Evolutionary conservation across 2,329 filamentous ascomycete genomes (phyloP).

Genomic region (Fusarium tuaranense): DNA sequence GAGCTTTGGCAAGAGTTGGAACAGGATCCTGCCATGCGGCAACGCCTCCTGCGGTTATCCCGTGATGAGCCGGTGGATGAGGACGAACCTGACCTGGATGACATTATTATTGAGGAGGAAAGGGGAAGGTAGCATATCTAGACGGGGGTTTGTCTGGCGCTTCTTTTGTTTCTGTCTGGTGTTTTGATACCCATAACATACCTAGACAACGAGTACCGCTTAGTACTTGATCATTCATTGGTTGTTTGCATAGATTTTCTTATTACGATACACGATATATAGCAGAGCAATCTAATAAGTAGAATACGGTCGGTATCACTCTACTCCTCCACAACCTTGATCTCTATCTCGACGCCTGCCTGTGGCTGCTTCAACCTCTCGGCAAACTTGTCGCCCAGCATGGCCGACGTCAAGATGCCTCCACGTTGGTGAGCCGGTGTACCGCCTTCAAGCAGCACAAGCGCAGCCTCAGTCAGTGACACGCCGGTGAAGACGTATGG

Average conservation of each 20-base stretch:
- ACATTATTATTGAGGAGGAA: conserved; percentile 32
- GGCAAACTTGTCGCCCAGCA: conserved; percentile 26
- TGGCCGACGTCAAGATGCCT: conserved; percentile 36
- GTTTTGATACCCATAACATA: conserved; percentile 40
- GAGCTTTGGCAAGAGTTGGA: conserved; percentile 71
- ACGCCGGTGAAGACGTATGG: conserved; percentile 37
- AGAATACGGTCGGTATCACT: background rate
- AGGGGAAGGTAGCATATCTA: conserved; percentile 17
- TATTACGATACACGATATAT: conserved; percentile 19
- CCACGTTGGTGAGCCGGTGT: conserved; percentile 22
- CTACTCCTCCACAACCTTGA: conserved; percentile 1
- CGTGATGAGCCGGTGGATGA: conserved; percentile 47
- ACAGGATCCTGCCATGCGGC: conserved; percentile 59
- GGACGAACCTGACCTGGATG: conserved; percentile 36
- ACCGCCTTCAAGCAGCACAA: conserved; percentile 27
- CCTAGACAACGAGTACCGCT: conserved; percentile 27
- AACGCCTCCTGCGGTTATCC: conserved; percentile 56
- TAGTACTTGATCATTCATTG: conserved; percentile 12
- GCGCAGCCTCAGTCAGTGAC: conserved; percentile 31
- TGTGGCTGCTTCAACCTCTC: conserved; percentile 19
- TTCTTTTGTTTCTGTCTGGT: conserved; percentile 20
- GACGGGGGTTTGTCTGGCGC: conserved; percentile 1
- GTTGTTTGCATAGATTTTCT: conserved; percentile 15
- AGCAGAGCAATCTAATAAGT: conserved; percentile 3
- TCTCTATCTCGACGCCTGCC: conserved; percentile 24